These are phyloP conservation scores for Plasmodium chabaudi DNA, from an alignment of 169 alveolate species.

Conservation along the genomic window DNA sequence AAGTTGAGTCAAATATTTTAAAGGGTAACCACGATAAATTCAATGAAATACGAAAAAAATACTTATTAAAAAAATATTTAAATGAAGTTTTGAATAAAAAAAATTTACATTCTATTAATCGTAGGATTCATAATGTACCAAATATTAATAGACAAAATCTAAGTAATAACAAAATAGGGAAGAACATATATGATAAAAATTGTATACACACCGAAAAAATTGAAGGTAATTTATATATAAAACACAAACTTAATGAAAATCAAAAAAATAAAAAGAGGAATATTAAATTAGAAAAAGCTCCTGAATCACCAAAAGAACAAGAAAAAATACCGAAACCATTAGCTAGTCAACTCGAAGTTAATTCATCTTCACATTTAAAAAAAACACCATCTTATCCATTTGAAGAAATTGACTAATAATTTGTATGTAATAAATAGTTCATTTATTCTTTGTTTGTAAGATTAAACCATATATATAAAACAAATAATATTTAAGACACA, in stretches of 20 bases:
- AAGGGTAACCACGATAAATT: constrained; percentile 37
- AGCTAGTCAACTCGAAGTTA: constrained; percentile 67
- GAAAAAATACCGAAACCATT: constrained; percentile 68
- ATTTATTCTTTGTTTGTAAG: constrained; percentile 13
- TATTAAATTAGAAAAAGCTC: constrained; percentile 27
- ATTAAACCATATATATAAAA: constrained; percentile 15
- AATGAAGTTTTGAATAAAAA: constrained; percentile 37
- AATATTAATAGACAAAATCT: constrained; percentile 14
- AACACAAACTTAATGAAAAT: constrained; percentile 28
- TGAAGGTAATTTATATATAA: constrained; percentile 19
- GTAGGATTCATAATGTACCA: constrained; percentile 15
- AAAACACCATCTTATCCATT: constrained; percentile 73
- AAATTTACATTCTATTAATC: constrained; percentile 7
- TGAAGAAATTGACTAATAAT: constrained; percentile 55
- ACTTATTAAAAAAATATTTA: constrained; percentile 61
- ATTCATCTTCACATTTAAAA: constrained; percentile 40
- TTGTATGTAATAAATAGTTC: background rate
- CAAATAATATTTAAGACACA: constrained; percentile 22
- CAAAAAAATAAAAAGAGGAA: constrained; percentile 27
- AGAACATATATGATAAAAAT: constrained; percentile 17
- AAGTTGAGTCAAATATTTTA: constrained; percentile 49
- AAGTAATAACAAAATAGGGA: constrained; percentile 13
- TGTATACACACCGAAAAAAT: background rate
- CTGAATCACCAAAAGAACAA: constrained; percentile 64
- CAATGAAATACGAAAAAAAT: constrained; percentile 43